phyloP scores from a whole-genome alignment of 23 red algal genomes.

The Chondrus crispus region DNA sequence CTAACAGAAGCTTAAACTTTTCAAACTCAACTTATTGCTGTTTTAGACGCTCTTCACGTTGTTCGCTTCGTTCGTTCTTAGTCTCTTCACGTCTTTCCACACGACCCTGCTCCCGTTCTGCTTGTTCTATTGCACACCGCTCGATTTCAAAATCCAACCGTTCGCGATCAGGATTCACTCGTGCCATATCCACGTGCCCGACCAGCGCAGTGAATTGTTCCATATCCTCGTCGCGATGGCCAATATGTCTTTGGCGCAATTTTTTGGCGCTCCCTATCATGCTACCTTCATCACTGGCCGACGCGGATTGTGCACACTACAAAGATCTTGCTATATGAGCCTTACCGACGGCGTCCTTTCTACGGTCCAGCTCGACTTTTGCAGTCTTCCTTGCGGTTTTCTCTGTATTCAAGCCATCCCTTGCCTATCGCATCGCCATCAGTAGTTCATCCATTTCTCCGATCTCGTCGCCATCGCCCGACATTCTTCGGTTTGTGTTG shows the following conservation, averaged over 20 bases:
- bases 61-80: too few species aligned
- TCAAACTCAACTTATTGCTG: not conserved
- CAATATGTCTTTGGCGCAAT: not conserved
- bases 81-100: not conserved
- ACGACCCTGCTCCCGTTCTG: not conserved
- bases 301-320: not conserved
- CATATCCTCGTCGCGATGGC: not conserved
- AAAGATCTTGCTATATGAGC: not conserved
- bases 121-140: not conserved
- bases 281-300: not conserved
- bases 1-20: constrained; percentile 14
- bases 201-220: not conserved
- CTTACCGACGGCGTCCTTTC: not conserved
- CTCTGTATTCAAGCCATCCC: not conserved
- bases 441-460: not conserved
- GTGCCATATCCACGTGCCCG: not conserved
- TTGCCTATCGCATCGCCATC: not conserved
- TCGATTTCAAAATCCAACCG: not conserved
- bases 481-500: not conserved
- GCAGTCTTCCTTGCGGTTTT: not conserved
- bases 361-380: not conserved
- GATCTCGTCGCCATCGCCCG: not conserved
- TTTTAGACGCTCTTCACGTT: not conserved
- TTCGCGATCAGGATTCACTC: not conserved
- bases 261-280: not conserved